These are phyloP conservation scores for Ilex asprella DNA, from an alignment of 257 asterid species.

Conservation along the genomic window DNA sequence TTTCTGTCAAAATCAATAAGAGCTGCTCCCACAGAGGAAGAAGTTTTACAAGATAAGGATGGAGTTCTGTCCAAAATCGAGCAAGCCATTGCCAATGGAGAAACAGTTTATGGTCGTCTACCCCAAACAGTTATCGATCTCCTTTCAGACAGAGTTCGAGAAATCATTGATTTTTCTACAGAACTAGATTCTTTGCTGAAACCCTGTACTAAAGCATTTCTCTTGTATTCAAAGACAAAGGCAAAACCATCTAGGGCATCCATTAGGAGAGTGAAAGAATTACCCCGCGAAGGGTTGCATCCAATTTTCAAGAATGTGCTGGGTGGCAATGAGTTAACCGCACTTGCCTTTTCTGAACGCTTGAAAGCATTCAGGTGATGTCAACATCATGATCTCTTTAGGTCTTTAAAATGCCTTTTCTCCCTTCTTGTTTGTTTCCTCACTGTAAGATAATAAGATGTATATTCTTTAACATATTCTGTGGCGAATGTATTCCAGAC, in stretches of 20 bases:
- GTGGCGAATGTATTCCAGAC: conserved; percentile 35
- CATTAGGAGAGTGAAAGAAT: conserved; percentile 60
- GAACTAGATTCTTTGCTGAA: conserved; percentile 61
- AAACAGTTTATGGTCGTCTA: conserved; percentile 81
- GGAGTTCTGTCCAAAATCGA: conserved; percentile 54
- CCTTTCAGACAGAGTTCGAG: conserved; percentile 81
- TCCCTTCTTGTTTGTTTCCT: neutral
- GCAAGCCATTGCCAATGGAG: conserved; percentile 65
- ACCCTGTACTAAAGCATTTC: conserved; percentile 68
- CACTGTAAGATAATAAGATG: no score
- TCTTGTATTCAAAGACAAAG: conserved; percentile 68
- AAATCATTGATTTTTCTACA: conserved; percentile 59
- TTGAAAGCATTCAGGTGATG: conserved; percentile 68
- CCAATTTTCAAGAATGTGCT: conserved; percentile 62
- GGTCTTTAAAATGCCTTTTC: neutral
- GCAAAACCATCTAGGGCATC: conserved; percentile 88
- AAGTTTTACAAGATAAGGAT: conserved; percentile 53
- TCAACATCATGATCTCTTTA: neutral
- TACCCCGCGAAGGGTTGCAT: conserved; percentile 89
- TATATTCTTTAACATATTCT: conserved; percentile 2
- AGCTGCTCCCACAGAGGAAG: conserved; percentile 93
- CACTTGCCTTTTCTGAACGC: conserved; percentile 93
- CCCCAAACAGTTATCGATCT: conserved; percentile 85
- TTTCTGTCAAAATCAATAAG: conserved; percentile 83
- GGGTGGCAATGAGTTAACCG: conserved; percentile 71